Base-by-base conservation (phyloP, 2,329 filamentous ascomycete genomes). In the Amphichorda felina region DNA sequence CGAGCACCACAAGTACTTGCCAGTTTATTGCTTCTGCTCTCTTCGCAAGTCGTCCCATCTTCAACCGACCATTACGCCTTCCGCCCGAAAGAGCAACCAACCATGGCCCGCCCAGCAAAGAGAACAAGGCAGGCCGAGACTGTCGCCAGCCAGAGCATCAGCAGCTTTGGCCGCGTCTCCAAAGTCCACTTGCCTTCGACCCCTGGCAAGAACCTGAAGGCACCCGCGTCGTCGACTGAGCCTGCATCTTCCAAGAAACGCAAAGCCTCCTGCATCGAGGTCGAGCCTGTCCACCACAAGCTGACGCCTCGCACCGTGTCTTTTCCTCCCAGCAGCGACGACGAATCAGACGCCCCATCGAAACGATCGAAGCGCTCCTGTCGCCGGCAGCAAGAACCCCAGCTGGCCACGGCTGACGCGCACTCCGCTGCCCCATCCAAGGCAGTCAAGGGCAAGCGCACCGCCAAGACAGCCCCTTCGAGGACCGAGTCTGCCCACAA, bases 151-250 rank as follows among this genome's bases (percentile, higher is more conserved):
- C 50, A 50, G 17, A 40, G 50, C 42, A 68, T 71, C 37, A 55
- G 49, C 52, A 57, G 43, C 46, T 71, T 69, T 45, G 46, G 60
- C 31, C 66, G 65, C 36, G 51, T 70, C 33, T 68, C 66, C 24
- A 72, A 72, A 51, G 46, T 48, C 16, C 45, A 52, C 33, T 39
- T 41, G 13, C 48, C 50, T 30, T 28, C 38, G 14, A 43, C 54
- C n/a, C 44, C 55, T 8, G 30, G 47, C 24, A 63, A 65, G 43
- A 60, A n/a, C n/a, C n/a, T n/a, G n/a, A n/a, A 62, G 41, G 46
- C 49, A 18, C 45, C 45, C 16, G 40, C 45, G 33, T 37, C 46
- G 39, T 41, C 45, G 18, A 44, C 50, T 26, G 51, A 56, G 33
- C 35, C 46, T 25, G 31, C 42, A 49, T 26, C 44, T 6, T 37